Evolutionary conservation across 1,284 basidiomycete genomes (phyloP).

Genomic region (Coniferiporia weirii): DNA sequence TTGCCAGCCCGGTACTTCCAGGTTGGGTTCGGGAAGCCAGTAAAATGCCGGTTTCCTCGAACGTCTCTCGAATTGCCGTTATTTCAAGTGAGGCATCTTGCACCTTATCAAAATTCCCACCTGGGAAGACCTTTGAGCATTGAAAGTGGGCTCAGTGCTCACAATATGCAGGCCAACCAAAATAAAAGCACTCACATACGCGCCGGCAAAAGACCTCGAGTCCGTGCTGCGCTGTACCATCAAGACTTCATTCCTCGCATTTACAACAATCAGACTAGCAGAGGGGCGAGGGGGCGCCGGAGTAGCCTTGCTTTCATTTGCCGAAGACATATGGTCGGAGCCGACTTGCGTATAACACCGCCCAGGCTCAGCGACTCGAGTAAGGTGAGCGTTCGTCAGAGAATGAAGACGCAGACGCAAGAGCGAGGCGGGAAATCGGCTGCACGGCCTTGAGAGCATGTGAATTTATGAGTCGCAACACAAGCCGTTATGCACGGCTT

Average conservation of each 20-base stretch:
- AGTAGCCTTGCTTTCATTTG: not conserved
- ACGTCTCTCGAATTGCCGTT: constrained; percentile 68
- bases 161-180: not conserved
- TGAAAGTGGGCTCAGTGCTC: not conserved
- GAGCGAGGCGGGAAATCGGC: too few species aligned
- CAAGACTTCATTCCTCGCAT: constrained; percentile 57
- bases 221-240: constrained; percentile 63
- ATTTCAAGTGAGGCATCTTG: constrained; percentile 52
- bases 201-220: constrained; percentile 56
- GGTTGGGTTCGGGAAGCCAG: constrained; percentile 39
- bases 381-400: not conserved
- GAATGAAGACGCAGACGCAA: too few species aligned
- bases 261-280: constrained; percentile 60
- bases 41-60: constrained; percentile 66
- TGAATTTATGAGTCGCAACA: too few species aligned
- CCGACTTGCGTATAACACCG: not conserved
- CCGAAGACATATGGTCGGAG: not conserved
- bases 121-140: constrained; percentile 60
- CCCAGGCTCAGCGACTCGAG: not conserved
- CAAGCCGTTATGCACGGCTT: too few species aligned
- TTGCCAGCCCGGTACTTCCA: constrained; percentile 25
- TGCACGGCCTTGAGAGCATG: too few species aligned
- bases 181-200: constrained; percentile 43
- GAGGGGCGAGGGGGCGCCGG: constrained; percentile 30
- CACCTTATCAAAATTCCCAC: constrained; percentile 56